phyloP scores from a whole-genome alignment of 1,284 basidiomycete genomes.

The Porodaedalea pini region DNA sequence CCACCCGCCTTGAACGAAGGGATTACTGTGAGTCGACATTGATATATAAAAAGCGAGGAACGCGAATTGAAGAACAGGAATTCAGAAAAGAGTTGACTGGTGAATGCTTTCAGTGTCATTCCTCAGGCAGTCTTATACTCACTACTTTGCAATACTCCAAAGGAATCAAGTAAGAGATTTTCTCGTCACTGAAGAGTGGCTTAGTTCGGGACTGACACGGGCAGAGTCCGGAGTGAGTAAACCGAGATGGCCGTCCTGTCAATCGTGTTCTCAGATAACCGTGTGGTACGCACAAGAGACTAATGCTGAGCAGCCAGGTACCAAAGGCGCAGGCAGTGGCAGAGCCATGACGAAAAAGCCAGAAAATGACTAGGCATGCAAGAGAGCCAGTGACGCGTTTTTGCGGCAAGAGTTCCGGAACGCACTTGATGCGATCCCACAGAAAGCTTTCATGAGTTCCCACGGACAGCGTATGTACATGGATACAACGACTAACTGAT shows the following conservation, averaged over 20 bases:
- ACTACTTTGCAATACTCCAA: not conserved
- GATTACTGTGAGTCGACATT: slow-evolving; percentile 22
- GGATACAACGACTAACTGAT: not conserved
- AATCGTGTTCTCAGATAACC: not conserved
- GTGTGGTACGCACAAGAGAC: not conserved
- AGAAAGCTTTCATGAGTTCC: not conserved
- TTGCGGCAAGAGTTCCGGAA: not conserved
- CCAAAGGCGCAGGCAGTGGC: no score
- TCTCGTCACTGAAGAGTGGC: not conserved
- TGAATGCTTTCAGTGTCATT: no score
- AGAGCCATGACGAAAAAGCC: not conserved
- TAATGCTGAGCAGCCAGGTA: no score
- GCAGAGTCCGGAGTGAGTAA: not conserved
- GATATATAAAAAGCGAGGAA: not conserved
- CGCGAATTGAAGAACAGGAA: no score
- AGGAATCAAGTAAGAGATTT: not conserved
- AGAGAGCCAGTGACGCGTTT: slow-evolving; percentile 1
- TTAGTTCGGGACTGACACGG: not conserved
- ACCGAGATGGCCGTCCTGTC: not conserved
- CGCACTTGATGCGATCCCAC: not conserved
- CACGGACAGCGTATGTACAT: not conserved
- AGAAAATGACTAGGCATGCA: not conserved
- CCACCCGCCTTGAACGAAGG: slow-evolving; percentile 21
- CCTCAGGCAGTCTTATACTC: not conserved
- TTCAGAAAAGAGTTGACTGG: no score